Percentiles rank a stretch among this genome's conserved stretches.
These are phyloP conservation scores for Suillus lakei DNA, from an alignment of 768 basidiomycete genomes.

Conservation along the genomic window DNA sequence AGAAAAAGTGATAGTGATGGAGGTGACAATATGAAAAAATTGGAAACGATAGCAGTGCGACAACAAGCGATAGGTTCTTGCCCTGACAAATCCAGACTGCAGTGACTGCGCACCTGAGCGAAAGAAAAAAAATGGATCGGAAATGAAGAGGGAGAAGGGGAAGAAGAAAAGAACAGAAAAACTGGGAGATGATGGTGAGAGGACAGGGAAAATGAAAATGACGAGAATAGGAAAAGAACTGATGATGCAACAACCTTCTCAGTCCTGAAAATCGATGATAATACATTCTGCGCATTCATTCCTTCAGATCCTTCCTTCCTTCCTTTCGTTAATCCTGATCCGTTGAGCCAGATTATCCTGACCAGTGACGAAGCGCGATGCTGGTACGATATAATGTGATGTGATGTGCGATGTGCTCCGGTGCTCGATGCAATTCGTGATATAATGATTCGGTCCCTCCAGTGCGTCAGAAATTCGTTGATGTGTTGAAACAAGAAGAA, in stretches of 20 bases:
- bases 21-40: conserved; percentile 14
- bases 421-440: conserved; percentile 18
- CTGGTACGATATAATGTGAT: conserved; percentile 9
- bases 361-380: conserved; percentile 14
- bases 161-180: conserved; percentile 11
- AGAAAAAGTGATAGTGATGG: conserved; percentile 9
- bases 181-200: conserved; percentile 8
- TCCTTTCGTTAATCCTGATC: conserved; percentile 3
- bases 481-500: conserved; percentile 8
- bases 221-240: conserved; percentile 9
- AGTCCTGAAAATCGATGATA: conserved; percentile 9
- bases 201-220: conserved; percentile 14
- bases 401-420: conserved; percentile 22
- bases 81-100: conserved; percentile 28
- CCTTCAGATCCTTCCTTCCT: conserved; percentile 1
- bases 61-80: conserved; percentile 12
- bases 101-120: conserved; percentile 5
- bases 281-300: conserved; percentile 10
- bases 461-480: conserved; percentile 1
- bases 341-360: conserved; percentile 1
- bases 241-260: conserved; percentile 21
- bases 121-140: neutral
- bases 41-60: conserved; percentile 25
- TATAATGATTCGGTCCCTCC: conserved; percentile 1
- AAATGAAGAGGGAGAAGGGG: conserved; percentile 4